Evolutionary conservation across 2,329 filamentous ascomycete genomes (phyloP).

Genomic region (Botrytis cinerea): DNA sequence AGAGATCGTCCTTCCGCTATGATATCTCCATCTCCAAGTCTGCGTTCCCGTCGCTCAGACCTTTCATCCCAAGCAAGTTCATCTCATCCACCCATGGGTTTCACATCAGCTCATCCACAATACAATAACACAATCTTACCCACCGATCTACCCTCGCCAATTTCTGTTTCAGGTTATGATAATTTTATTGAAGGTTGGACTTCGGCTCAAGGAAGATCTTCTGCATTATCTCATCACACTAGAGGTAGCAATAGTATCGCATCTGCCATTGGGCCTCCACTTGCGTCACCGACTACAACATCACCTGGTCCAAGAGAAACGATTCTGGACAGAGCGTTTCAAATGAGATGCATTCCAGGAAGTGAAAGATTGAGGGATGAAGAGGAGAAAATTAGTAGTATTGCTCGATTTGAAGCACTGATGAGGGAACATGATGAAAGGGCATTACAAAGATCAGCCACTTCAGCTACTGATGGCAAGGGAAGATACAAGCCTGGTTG

Average conservation of each 20-base stretch:
- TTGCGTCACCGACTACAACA: conserved; percentile 40
- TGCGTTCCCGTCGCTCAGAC: conserved; percentile 64
- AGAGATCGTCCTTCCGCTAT: conserved; percentile 52
- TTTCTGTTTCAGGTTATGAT: conserved; percentile 53
- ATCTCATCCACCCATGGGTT: conserved; percentile 49
- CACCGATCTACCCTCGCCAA: conserved; percentile 57
- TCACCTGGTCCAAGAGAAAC: conserved; percentile 59
- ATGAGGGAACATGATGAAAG: conserved; percentile 61
- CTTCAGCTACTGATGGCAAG: conserved; percentile 18
- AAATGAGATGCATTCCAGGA: conserved; percentile 63
- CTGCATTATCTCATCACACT: conserved; percentile 56
- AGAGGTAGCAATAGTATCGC: conserved; percentile 57
- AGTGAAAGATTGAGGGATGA: conserved; percentile 54
- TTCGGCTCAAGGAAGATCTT: conserved; percentile 59
- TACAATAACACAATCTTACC: conserved; percentile 53
- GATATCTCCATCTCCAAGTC: conserved; percentile 59
- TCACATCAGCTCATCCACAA: conserved; percentile 46
- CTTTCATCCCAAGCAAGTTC: conserved; percentile 50
- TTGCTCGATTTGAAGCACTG: conserved; percentile 65
- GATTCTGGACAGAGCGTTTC: conserved; percentile 67
- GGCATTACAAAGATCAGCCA: conserved; percentile 39
- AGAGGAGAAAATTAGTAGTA: conserved; percentile 64
- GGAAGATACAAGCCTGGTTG: conserved; percentile 35
- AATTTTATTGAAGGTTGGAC: conserved; percentile 64
- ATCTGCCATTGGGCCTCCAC: conserved; percentile 48